Base-by-base conservation (phyloP, 139 green algal species). In the Chlamydomonas incerta region DNA sequence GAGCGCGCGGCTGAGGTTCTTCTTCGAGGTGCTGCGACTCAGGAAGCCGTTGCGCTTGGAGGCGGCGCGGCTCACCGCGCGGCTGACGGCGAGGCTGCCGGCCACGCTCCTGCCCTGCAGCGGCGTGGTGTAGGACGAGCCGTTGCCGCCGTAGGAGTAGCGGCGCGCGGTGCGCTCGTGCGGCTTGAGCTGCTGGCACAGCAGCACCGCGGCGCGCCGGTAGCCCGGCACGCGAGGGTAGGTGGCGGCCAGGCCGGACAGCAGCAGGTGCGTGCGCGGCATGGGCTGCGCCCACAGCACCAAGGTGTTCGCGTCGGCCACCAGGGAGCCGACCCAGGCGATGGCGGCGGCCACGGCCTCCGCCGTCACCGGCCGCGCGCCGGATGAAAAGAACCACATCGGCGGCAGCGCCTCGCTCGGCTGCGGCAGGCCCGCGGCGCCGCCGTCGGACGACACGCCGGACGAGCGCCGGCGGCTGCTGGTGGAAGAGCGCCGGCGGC, bases 381-480 rank as follows among this genome's bases (percentile, higher is more conserved):
- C 67, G 14, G 18, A 68, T 8, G 67, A 50, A 50, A 86, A 86
- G 15, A 86, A 68, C 80, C 67, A 76, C 67, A 79, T 46, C 50
- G 80, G 80, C 65, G 79, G 65, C 41, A 66, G 8, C 28, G 63
- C 29, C 63, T 58, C 67, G 26, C 35, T 41, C 1, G 50, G 46
- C 35, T 50, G 17, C 13, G 26, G 34, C 34, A 29, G 17, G 8
- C 11, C 15, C 34, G 34, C 18, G 24, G 18, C 33, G 66, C 31
- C 66, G 31, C n/a, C 66, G 66, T 29, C 63, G 4, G n/a, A 70
- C 8, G 41, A 50, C 41, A 8, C 8, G 5, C 41, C 41, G 8
- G 41, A 50, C 6, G 41, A 50, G 41, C 18, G 33, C 9, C 31
- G 50, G 50, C n/a, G 11, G 52, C 31, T 68, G 73, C 33, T 34